Percentiles rank a stretch among this genome's conserved stretches.
Conservation (phyloP, 768 basidiomycete species). For the Cubamyces lactineus region DNA sequence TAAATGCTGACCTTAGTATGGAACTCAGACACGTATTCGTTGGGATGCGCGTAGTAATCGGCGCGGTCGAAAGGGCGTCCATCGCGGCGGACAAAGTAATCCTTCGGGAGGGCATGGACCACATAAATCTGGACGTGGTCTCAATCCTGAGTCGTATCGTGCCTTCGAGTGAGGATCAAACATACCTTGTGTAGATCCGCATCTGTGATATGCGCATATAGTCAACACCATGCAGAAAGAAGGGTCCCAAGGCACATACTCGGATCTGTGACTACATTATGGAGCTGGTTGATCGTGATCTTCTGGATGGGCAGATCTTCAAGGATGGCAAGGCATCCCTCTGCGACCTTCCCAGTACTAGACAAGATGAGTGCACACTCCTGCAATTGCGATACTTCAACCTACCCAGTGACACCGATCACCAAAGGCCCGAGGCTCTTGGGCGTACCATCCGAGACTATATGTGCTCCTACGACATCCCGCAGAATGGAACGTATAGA, state of each 20-base stretch:
- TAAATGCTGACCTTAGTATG: conserved; percentile 53
- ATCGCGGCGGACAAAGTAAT: conserved; percentile 68
- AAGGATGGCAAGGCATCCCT: conserved; percentile 76
- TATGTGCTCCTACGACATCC: conserved; percentile 54
- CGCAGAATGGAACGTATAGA: conserved; percentile 58
- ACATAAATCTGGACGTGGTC: conserved; percentile 64
- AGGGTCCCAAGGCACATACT: conserved; percentile 39
- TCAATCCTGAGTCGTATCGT: neutral
- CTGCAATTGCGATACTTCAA: neutral
- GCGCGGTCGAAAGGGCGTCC: conserved; percentile 60
- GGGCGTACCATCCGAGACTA: conserved; percentile 61
- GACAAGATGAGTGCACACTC: neutral
- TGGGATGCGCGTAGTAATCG: conserved; percentile 76
- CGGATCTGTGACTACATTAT: conserved; percentile 53
- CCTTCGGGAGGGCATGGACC: conserved; percentile 66
- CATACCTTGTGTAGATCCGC: conserved; percentile 60
- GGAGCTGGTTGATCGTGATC: conserved; percentile 60
- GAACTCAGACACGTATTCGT: conserved; percentile 68
- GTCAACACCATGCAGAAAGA: neutral
- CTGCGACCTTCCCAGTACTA: conserved; percentile 81
- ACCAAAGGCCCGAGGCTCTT: conserved; percentile 74
- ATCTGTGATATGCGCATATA: conserved; percentile 39
- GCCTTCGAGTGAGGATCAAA: neutral
- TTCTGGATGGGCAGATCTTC: conserved; percentile 67
- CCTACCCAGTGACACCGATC: conserved; percentile 82